phyloP scores from a whole-genome alignment of 2,329 filamentous ascomycete species.

The Cladosporium sp. region DNA sequence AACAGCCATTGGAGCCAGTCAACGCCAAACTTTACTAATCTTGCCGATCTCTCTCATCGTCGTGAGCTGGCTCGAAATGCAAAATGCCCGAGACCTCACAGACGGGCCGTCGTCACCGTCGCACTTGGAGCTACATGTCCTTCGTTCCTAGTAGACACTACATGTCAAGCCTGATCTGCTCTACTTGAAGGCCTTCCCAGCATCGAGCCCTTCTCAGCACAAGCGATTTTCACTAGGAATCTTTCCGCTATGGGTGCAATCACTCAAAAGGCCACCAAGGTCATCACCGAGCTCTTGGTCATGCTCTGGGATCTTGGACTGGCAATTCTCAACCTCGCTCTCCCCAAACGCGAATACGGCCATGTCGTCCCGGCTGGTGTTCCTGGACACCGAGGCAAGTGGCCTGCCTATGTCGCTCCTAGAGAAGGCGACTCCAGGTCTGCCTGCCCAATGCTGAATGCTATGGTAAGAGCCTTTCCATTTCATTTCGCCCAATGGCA shows the following conservation, averaged over 20 bases:
- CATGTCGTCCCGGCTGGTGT: constrained; percentile 33
- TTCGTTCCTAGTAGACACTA: too few relatives aligned
- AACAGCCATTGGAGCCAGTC: too few relatives aligned
- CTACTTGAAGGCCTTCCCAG: too few relatives aligned
- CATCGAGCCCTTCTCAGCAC: too few relatives aligned
- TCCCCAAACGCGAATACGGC: constrained; percentile 34
- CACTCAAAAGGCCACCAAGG: constrained; percentile 4
- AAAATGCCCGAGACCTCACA: too few relatives aligned
- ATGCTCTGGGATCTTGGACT: constrained; percentile 38
- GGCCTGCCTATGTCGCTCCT: constrained; percentile 36
- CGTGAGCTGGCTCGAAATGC: too few relatives aligned
- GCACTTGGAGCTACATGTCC: too few relatives aligned
- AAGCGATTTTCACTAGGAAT: too few relatives aligned
- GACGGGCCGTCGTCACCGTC: too few relatives aligned
- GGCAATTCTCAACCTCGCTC: constrained; percentile 36
- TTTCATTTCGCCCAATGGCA: neutral
- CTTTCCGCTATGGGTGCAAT: neutral
- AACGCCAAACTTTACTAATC: too few relatives aligned
- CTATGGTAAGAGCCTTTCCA: constrained; percentile 19
- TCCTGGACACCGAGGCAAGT: constrained; percentile 34
- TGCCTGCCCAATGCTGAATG: constrained; percentile 28
- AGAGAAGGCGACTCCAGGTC: constrained; percentile 32
- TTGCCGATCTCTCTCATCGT: too few relatives aligned
- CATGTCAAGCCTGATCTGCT: too few relatives aligned
- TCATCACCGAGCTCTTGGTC: constrained; percentile 34